Percentiles rank a stretch among this genome's conserved stretches.
Evolutionary conservation across 441 rosid genomes (phyloP).

Genomic region (Populus hybrid): DNA sequence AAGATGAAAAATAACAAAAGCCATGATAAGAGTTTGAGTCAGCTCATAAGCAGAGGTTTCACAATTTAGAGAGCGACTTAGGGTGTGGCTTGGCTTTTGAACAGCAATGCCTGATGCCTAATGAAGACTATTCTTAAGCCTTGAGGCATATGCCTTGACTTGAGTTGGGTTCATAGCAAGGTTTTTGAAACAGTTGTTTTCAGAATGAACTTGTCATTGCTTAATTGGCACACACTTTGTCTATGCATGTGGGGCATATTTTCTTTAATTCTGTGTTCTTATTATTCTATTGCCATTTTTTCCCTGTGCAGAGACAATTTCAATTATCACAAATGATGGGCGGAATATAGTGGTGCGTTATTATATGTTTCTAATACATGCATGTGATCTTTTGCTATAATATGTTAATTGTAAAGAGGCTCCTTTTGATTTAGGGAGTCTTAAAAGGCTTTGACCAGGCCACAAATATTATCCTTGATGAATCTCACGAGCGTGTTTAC

Average conservation of each 20-base stretch:
- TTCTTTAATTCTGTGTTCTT: neutral
- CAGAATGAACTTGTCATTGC: neutral
- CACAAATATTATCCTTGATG: constrained; percentile 92
- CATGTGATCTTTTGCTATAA: neutral
- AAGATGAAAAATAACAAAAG: neutral
- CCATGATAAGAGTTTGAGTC: neutral
- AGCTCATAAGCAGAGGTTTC: neutral
- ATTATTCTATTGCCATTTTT: constrained; percentile 3
- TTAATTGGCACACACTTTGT: neutral
- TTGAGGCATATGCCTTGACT: neutral
- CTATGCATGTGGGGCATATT: neutral
- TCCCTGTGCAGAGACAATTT: constrained; percentile 53
- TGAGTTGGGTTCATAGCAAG: neutral
- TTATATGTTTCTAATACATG: neutral
- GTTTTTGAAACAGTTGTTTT: neutral
- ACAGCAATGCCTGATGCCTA: neutral
- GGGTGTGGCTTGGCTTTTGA: neutral
- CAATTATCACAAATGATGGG: constrained; percentile 88
- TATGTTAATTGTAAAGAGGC: neutral
- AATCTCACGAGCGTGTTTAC: constrained; percentile 96
- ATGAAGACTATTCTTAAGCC: neutral
- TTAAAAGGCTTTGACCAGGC: constrained; percentile 97
- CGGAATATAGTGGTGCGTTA: constrained; percentile 81
- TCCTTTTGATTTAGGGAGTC: constrained; percentile 50
- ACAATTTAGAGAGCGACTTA: neutral